These are phyloP conservation scores for Phytophthora kernoviae DNA, from an alignment of 352 stramenopile species.

Conservation along the genomic window DNA sequence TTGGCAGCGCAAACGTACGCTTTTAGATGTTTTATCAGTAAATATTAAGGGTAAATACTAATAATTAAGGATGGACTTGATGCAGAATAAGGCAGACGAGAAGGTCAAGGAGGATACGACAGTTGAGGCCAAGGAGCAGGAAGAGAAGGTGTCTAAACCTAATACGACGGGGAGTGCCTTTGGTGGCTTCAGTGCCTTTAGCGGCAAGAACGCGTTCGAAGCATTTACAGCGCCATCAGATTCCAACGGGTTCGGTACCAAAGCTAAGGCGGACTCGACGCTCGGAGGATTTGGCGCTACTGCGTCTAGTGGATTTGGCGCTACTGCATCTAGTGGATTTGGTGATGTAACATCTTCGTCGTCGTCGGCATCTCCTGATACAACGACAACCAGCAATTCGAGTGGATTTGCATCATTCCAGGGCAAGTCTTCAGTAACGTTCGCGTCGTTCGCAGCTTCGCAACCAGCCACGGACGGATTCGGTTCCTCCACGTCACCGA, in stretches of 20 bases:
- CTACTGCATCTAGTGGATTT: constrained; percentile 25
- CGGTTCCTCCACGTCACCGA: constrained; percentile 38
- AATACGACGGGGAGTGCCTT: constrained; percentile 48
- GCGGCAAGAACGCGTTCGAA: constrained; percentile 50
- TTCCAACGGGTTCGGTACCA: constrained; percentile 32
- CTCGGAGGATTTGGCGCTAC: constrained; percentile 14
- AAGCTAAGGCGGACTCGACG: constrained; percentile 14
- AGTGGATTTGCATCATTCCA: constrained; percentile 69
- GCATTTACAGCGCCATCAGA: constrained; percentile 38
- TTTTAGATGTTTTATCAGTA: background rate
- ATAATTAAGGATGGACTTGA: constrained; percentile 4
- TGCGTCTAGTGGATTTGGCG: constrained; percentile 26
- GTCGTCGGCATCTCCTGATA: constrained; percentile 11
- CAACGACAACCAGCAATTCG: constrained; percentile 14
- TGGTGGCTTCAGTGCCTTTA: constrained; percentile 58
- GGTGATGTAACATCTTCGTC: constrained; percentile 21
- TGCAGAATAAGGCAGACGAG: constrained; percentile 10
- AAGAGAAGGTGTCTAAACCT: constrained; percentile 21
- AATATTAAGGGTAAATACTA: background rate
- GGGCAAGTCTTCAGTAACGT: constrained; percentile 43
- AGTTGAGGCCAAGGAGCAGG: constrained; percentile 11
- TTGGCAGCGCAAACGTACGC: constrained; percentile 12
- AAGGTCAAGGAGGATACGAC: constrained; percentile 2
- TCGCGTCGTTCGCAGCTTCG: constrained; percentile 58
- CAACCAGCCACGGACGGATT: constrained; percentile 46